These are phyloP conservation scores for Persicaria maculosa DNA, from an alignment of 148 eudicot genomes.

Conservation along the genomic window DNA sequence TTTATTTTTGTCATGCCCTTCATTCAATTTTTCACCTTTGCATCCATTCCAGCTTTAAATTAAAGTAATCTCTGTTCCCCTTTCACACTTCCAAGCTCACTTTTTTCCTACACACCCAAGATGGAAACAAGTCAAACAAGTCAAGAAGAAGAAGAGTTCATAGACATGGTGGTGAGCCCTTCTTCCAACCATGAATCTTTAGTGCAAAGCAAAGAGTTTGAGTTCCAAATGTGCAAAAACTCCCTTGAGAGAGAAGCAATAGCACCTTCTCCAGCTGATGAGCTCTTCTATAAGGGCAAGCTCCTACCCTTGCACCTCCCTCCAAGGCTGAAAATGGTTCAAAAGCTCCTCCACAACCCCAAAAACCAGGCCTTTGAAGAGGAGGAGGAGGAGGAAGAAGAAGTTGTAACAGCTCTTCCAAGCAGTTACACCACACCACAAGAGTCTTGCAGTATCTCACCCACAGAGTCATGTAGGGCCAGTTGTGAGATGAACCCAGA, in stretches of 20 bases:
- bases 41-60: neutral
- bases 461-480: slow-evolving; percentile 54
- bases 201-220: slow-evolving; percentile 49
- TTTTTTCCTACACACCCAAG: neutral
- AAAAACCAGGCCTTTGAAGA: slow-evolving; percentile 3
- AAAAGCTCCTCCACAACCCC: slow-evolving; percentile 28
- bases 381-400: slow-evolving; percentile 12
- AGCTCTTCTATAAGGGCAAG: slow-evolving; percentile 79
- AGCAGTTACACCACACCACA: slow-evolving; percentile 36
- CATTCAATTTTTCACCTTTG: neutral
- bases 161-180: slow-evolving; percentile 49
- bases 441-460: slow-evolving; percentile 54
- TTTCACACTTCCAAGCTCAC: neutral
- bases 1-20: slow-evolving; percentile 5
- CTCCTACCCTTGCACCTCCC: slow-evolving; percentile 79
- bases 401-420: slow-evolving; percentile 1
- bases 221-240: slow-evolving; percentile 46
- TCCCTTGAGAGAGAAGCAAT: slow-evolving; percentile 12
- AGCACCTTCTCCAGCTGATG: slow-evolving; percentile 59
- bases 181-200: slow-evolving; percentile 22
- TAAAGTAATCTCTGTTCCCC: neutral
- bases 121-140: neutral
- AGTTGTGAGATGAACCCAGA: slow-evolving; percentile 57
- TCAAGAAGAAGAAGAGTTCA: slow-evolving; percentile 47
- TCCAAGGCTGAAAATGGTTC: slow-evolving; percentile 51